Conservation (phyloP, 1,139 yeast species). For the Kodamaea alishanica region DNA sequence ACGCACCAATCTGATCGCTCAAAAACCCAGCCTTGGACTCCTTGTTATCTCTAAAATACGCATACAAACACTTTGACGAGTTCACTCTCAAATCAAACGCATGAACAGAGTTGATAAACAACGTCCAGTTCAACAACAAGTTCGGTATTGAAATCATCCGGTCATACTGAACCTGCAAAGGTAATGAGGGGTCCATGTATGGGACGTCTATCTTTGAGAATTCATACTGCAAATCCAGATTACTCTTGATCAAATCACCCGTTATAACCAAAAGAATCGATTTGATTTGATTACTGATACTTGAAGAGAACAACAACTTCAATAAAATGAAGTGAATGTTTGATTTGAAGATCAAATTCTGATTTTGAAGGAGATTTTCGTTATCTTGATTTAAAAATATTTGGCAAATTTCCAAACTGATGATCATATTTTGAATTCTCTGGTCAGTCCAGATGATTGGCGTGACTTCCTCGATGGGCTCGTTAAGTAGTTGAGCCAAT, state of each 20-base stretch:
- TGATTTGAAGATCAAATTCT: slow-evolving; percentile 54
- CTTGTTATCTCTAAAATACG: slow-evolving; percentile 63
- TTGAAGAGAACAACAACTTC: slow-evolving; percentile 63
- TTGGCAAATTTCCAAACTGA: slow-evolving; percentile 69
- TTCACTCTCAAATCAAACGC: slow-evolving; percentile 76
- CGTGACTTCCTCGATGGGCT: slow-evolving; percentile 45
- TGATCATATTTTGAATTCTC: slow-evolving; percentile 59
- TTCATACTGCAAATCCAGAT: slow-evolving; percentile 59
- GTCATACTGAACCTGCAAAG: slow-evolving; percentile 41
- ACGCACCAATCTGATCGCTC: slow-evolving; percentile 57
- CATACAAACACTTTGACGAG: slow-evolving; percentile 60
- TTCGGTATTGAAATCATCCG: slow-evolving; percentile 60
- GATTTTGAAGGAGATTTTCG: slow-evolving; percentile 60
- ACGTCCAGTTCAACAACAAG: slow-evolving; percentile 79
- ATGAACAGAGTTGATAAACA: slow-evolving; percentile 76
- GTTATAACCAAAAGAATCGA: slow-evolving; percentile 67
- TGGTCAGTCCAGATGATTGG: slow-evolving; percentile 71
- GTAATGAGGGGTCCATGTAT: slow-evolving; percentile 77
- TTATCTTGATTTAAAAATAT: slow-evolving; percentile 74
- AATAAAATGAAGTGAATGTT: slow-evolving; percentile 66
- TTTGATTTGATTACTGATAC: slow-evolving; percentile 61
- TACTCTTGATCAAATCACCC: slow-evolving; percentile 69
- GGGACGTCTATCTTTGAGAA: slow-evolving; percentile 89
- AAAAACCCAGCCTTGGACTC: slow-evolving; percentile 63
- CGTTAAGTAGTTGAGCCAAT: slow-evolving; percentile 58